A percentile compares a stretch with the other conserved stretches of the same genome.
Conservation (phyloP, 2,329 filamentous ascomycete species). For the Trichoderma sp. region DNA sequence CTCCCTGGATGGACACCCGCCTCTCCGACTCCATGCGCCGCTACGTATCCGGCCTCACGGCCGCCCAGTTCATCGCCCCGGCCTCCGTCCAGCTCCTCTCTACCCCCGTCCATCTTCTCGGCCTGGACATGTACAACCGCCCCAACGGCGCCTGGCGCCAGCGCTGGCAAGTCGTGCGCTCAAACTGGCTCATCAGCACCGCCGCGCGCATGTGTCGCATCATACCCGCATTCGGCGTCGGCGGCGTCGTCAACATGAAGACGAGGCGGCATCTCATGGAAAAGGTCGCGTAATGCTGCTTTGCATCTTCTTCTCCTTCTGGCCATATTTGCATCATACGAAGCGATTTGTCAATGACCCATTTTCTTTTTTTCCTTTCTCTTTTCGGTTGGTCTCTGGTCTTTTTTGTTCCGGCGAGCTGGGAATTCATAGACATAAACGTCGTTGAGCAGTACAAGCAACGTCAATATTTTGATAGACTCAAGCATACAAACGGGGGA, state of each 20-base stretch:
- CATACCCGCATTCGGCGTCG: conserved; percentile 83
- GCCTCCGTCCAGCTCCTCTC: conserved; percentile 74
- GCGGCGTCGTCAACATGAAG: conserved; percentile 79
- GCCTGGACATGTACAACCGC: conserved; percentile 82
- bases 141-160: conserved; percentile 49
- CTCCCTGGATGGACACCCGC: conserved; percentile 60
- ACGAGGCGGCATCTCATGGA: conserved; percentile 66
- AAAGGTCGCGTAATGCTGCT: conserved; percentile 42
- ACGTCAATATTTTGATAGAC: neutral
- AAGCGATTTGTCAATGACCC: neutral
- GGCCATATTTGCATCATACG: neutral
- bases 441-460: neutral
- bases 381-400: neutral
- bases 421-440: neutral
- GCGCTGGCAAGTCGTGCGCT: conserved; percentile 63
- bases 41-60: conserved; percentile 50
- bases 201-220: conserved; percentile 78
- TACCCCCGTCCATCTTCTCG: conserved; percentile 81
- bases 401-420: neutral
- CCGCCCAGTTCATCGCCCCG: conserved; percentile 78
- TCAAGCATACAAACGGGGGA: neutral
- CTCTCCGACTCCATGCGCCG: conserved; percentile 48
- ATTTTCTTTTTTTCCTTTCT: neutral
- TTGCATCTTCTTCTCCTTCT: neutral
- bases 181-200: conserved; percentile 73